These are phyloP conservation scores for Pholiota molesta DNA, from an alignment of 768 basidiomycete species.

Conservation along the genomic window DNA sequence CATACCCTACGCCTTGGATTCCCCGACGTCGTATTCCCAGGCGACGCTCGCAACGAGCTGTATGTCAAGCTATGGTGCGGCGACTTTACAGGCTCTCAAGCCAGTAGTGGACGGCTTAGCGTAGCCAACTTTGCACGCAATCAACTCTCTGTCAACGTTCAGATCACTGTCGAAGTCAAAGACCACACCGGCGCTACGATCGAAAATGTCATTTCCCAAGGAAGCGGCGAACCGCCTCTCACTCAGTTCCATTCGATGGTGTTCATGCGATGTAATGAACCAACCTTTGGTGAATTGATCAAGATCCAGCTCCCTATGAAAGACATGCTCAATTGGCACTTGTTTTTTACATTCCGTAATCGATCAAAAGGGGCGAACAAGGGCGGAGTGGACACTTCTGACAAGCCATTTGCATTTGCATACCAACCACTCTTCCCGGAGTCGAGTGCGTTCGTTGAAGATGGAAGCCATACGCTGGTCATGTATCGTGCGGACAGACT, in stretches of 20 bases:
- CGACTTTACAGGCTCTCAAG: conserved; percentile 69
- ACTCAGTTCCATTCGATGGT: conserved; percentile 90
- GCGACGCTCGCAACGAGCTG: conserved; percentile 89
- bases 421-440: conserved; percentile 88
- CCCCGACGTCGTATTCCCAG: conserved; percentile 95
- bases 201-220: conserved; percentile 76
- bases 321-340: conserved; percentile 77
- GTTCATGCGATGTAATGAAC: conserved; percentile 84
- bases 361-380: conserved; percentile 49
- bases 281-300: conserved; percentile 92
- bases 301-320: conserved; percentile 79
- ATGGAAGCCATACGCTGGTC: conserved; percentile 84
- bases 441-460: conserved; percentile 78
- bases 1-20: conserved; percentile 89
- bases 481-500: conserved; percentile 85
- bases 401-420: conserved; percentile 89
- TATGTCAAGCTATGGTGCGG: conserved; percentile 97
- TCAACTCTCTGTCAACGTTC: conserved; percentile 68
- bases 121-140: conserved; percentile 64
- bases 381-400: conserved; percentile 45
- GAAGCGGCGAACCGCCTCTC: conserved; percentile 82
- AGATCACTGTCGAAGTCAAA: conserved; percentile 89
- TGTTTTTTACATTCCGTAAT: conserved; percentile 94
- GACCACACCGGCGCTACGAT: conserved; percentile 69
- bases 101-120: conserved; percentile 53